Percentiles rank a stretch among this genome's conserved stretches.
phyloP scores from a whole-genome alignment of 2,329 filamentous ascomycete species.

The Penicillium corylophilum region DNA sequence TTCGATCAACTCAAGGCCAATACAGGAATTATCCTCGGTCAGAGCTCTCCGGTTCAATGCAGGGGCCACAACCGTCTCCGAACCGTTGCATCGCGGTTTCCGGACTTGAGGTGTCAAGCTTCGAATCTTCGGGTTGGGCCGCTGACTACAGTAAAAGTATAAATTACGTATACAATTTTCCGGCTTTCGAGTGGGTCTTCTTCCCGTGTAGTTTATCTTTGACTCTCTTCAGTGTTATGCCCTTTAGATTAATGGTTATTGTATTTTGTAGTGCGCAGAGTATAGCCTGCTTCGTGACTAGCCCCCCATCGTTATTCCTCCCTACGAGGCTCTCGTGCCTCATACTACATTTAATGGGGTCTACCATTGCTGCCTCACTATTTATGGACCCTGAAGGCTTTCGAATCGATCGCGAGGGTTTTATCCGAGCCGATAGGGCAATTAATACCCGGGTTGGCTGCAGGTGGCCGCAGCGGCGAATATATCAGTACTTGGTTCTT shows the following conservation, averaged over 20 bases:
- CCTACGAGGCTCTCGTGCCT: background rate
- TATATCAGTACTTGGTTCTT: no score
- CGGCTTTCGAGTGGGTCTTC: background rate
- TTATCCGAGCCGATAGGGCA: background rate
- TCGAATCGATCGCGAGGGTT: background rate
- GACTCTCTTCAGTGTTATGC: background rate
- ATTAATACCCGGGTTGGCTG: no score
- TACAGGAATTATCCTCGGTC: background rate
- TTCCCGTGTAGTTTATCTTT: background rate
- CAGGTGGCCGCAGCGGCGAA: no score
- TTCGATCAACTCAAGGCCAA: background rate
- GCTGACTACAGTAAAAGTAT: background rate
- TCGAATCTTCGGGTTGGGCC: background rate
- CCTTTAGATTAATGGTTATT: background rate
- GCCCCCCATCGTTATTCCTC: background rate
- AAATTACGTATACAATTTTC: background rate
- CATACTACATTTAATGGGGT: background rate
- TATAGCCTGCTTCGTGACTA: background rate
- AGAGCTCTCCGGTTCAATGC: background rate
- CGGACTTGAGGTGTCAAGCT: background rate
- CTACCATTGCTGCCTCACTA: background rate
- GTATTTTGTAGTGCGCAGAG: background rate
- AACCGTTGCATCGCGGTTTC: background rate
- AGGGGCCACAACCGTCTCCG: conserved; percentile 6
- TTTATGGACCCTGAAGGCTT: no score